Percentiles rank a stretch among this genome's conserved stretches.
Evolutionary conservation across 164 flowering plant species (phyloP).

Genomic region (Piper longum): DNA sequence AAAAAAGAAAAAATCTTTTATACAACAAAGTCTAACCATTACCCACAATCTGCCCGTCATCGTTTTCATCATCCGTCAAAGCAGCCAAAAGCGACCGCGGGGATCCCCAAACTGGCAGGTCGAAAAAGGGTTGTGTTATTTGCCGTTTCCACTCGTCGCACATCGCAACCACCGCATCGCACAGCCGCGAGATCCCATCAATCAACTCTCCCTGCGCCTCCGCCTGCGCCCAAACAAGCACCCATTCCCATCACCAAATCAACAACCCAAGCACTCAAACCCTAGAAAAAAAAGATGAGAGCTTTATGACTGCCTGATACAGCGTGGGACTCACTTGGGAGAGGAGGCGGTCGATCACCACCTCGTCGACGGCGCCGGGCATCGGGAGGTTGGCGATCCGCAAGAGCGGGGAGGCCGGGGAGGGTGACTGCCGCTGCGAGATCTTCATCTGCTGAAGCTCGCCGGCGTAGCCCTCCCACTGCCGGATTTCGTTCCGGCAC

Average conservation of each 20-base stretch:
- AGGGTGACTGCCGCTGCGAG: constrained; percentile 3
- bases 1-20: too few species aligned
- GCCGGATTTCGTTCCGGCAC: constrained; percentile 41
- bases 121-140: constrained; percentile 18
- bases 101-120: constrained; percentile 47
- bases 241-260: too few species aligned
- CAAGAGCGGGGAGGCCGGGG: neutral
- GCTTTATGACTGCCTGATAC: too few species aligned
- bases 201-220: constrained; percentile 37
- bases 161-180: constrained; percentile 33
- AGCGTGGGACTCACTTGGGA: constrained; percentile 27
- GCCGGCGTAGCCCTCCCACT: constrained; percentile 50
- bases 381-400: neutral
- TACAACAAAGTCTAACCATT: neutral
- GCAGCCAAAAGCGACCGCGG: constrained; percentile 32
- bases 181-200: constrained; percentile 22
- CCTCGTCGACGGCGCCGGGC: constrained; percentile 7
- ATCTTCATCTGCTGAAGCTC: constrained; percentile 30
- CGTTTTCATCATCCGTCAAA: constrained; percentile 17
- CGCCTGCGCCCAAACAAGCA: constrained; percentile 19
- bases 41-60: neutral
- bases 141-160: constrained; percentile 27
- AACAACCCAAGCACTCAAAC: neutral
- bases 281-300: neutral
- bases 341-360: constrained; percentile 37